Evolutionary conservation across 306 rosid species (phyloP).

Genomic region (Trichosanthes cucumerina): DNA sequence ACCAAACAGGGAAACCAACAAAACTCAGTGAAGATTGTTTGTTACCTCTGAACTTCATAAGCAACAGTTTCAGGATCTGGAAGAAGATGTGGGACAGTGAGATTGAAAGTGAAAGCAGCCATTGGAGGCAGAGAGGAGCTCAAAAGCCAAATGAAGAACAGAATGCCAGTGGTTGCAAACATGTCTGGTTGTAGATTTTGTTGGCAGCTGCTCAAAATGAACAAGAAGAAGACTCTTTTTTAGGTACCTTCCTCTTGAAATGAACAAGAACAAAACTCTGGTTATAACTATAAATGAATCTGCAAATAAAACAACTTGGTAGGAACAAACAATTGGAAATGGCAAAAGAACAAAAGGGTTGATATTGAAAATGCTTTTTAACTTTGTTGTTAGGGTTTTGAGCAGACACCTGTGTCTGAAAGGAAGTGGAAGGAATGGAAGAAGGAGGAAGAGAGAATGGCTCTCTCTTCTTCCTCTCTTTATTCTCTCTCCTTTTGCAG

Average conservation of each 20-base stretch:
- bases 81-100: slow-evolving; percentile 69
- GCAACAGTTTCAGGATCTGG: slow-evolving; percentile 80
- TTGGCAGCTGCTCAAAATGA: background rate
- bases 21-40: slow-evolving; percentile 11
- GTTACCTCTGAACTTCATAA: slow-evolving; percentile 61
- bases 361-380: background rate
- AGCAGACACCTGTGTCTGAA: slow-evolving; percentile 3
- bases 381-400: slow-evolving; percentile 27
- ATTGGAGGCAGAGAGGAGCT: slow-evolving; percentile 25
- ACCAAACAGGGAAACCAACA: background rate
- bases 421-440: background rate
- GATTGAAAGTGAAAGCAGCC: slow-evolving; percentile 46
- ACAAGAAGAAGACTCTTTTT: slow-evolving; percentile 13
- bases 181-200: slow-evolving; percentile 34
- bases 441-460: slow-evolving; percentile 7
- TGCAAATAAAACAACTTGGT: slow-evolving; percentile 2
- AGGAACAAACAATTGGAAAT: slow-evolving; percentile 13
- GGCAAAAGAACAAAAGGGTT: background rate
- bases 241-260: slow-evolving; percentile 23
- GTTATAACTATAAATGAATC: background rate
- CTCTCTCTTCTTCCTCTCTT: background rate
- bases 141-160: slow-evolving; percentile 50
- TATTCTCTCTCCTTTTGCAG: background rate
- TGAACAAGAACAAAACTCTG: slow-evolving; percentile 15
- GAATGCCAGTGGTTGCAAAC: slow-evolving; percentile 54